Evolutionary conservation across 2,329 filamentous ascomycete genomes (phyloP), one percentile per base, ranked within the genome.

Genomic region (Teratosphaeria destructans): DNA sequence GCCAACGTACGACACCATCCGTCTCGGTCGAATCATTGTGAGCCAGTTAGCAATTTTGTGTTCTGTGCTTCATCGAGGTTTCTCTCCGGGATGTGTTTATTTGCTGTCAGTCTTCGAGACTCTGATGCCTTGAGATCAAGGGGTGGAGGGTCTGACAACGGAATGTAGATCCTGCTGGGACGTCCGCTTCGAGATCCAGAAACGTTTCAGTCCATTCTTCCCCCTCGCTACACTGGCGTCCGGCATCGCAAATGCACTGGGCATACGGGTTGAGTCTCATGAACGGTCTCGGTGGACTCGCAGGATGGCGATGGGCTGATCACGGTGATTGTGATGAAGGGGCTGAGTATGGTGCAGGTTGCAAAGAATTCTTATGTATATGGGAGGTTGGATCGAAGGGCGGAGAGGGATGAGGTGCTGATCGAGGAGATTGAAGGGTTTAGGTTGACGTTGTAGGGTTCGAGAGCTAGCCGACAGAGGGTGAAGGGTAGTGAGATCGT

Each of bases 81-180:
- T 39, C 14, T 39, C 16, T 39, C 35, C 35, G 10, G 35, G 35
- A 11, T 39, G 35, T 39, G 35, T 39, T 6, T 39, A 10, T 39
- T 39, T 39, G 35, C 35, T 39, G 35, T 7, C 10, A 39, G 35
- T 39, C 35, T 39, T 16, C 11, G 35, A 16, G 5, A 39, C 35
- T 39, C 12, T 11, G 35, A 12, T 16, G 10, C 5, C 35, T 32
- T 32, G 35, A 16, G 8, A 16, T 39, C 11, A 39, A 16, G 16
- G 35, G 35, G 12, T 4, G 14, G 3, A n/a, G n/a, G 4, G 11
- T 53, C 27, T 26, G 49, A 29, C 49, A 12, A 29, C 11, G 43
- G 19, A 53, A 4, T 53, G 11, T 29, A 26, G 49, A 53, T 86
- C 82, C 61, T 88, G 85, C 39, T 90, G 70, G 70, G 71, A 72